phyloP scores from a whole-genome alignment of 169 alveolate genomes.

The Plasmodium berghei region DNA sequence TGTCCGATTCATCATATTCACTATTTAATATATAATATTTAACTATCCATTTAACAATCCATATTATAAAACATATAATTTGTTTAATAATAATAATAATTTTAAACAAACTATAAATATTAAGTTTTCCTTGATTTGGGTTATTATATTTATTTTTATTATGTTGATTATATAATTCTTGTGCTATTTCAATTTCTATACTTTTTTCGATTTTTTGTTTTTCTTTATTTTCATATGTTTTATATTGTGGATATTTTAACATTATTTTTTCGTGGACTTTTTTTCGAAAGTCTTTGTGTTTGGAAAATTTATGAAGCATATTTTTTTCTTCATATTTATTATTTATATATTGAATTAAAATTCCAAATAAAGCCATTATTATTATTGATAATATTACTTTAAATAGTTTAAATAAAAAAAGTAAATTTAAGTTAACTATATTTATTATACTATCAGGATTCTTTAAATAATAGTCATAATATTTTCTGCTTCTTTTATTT shows the following conservation, averaged over 20 bases:
- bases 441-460: conserved; percentile 60
- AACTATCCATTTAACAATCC: conserved; percentile 58
- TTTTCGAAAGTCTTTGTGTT: conserved; percentile 48
- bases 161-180: conserved; percentile 6
- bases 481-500: conserved; percentile 41
- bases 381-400: conserved; percentile 26
- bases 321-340: conserved; percentile 38
- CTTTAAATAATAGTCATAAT: conserved; percentile 65
- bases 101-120: background rate
- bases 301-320: conserved; percentile 1
- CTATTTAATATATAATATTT: conserved; percentile 55
- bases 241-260: conserved; percentile 24
- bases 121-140: background rate
- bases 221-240: conserved; percentile 16
- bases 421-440: conserved; percentile 23
- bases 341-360: conserved; percentile 39
- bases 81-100: conserved; percentile 25
- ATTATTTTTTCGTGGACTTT: conserved; percentile 34
- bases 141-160: background rate
- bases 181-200: conserved; percentile 52
- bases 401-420: conserved; percentile 28
- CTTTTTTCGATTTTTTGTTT: conserved; percentile 42
- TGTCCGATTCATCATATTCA: conserved; percentile 57
- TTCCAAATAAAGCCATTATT: conserved; percentile 10
- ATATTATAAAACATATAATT: conserved; percentile 11